phyloP scores from a whole-genome alignment of 2,329 filamentous ascomycete species.

The Xylariaceae sp. region DNA sequence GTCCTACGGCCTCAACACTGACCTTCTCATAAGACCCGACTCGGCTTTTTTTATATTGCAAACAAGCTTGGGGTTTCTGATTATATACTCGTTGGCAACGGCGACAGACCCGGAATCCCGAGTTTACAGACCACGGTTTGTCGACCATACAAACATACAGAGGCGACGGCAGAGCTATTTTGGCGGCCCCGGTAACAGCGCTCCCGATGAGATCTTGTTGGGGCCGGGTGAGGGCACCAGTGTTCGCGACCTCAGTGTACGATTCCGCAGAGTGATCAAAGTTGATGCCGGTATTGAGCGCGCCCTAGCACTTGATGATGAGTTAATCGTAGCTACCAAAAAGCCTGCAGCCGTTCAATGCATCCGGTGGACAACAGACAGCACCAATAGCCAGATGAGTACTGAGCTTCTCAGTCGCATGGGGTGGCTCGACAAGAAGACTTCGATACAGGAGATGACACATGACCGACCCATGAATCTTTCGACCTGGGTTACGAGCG shows the following conservation, averaged over 20 bases:
- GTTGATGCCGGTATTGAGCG: slow-evolving; percentile 92
- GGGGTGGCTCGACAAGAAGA: slow-evolving; percentile 76
- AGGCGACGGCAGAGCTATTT: slow-evolving; percentile 58
- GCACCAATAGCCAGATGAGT: slow-evolving; percentile 74
- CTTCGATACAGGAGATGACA: slow-evolving; percentile 76
- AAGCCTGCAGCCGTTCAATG: slow-evolving; percentile 95
- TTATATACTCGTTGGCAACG: slow-evolving; percentile 88
- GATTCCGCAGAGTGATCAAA: slow-evolving; percentile 96
- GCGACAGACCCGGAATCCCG: slow-evolving; percentile 76
- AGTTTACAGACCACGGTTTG: slow-evolving; percentile 81
- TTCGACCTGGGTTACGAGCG: slow-evolving; percentile 84
- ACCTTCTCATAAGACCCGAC: slow-evolving; percentile 83
- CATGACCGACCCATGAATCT: slow-evolving; percentile 96
- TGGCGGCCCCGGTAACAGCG: slow-evolving; percentile 50
- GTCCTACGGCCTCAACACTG: slow-evolving; percentile 79
- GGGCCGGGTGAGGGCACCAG: slow-evolving; percentile 79
- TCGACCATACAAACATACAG: slow-evolving; percentile 61
- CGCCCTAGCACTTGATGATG: slow-evolving; percentile 84
- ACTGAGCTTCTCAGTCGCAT: slow-evolving; percentile 88
- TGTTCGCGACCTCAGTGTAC: slow-evolving; percentile 80
- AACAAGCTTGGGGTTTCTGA: slow-evolving; percentile 79
- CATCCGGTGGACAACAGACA: slow-evolving; percentile 89
- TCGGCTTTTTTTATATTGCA: slow-evolving; percentile 88
- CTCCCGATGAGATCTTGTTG: slow-evolving; percentile 61
- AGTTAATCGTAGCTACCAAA: slow-evolving; percentile 83